These are phyloP conservation scores for Trichoderma brevicompactum DNA, from an alignment of 2,329 filamentous ascomycete genomes.

Conservation along the genomic window DNA sequence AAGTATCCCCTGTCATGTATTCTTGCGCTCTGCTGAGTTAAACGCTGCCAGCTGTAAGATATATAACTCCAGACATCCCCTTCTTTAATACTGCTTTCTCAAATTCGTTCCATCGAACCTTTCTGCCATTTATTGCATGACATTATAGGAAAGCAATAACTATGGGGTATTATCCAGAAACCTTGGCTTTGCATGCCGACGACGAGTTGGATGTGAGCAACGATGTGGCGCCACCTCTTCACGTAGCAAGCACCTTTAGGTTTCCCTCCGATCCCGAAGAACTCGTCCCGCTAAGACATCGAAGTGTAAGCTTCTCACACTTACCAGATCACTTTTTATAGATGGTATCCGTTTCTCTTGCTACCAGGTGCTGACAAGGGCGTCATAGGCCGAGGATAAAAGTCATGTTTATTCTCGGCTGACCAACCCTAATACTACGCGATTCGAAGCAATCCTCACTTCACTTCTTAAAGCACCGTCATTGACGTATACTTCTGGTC, in stretches of 20 bases:
- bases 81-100: background rate
- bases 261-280: conserved; percentile 73
- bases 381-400: background rate
- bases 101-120: too few relatives aligned
- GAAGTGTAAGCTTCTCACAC: conserved; percentile 49
- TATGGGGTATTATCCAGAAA: background rate
- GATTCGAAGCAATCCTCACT: conserved; percentile 81
- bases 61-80: background rate
- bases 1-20: too few relatives aligned
- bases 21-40: too few relatives aligned
- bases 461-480: conserved; percentile 70
- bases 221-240: conserved; percentile 78
- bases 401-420: conserved; percentile 81
- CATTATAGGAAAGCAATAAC: background rate
- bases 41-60: background rate
- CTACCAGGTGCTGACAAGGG: conserved; percentile 36
- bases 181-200: background rate
- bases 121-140: background rate
- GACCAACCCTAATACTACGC: conserved; percentile 76
- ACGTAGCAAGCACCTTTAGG: conserved; percentile 89
- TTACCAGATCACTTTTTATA: too few relatives aligned
- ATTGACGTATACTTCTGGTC: conserved; percentile 81
- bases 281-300: conserved; percentile 50
- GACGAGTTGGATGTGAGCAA: conserved; percentile 6
- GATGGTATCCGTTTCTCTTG: too few relatives aligned